Conservation (phyloP, 768 basidiomycete species). For the Lactifluus piperatus region DNA sequence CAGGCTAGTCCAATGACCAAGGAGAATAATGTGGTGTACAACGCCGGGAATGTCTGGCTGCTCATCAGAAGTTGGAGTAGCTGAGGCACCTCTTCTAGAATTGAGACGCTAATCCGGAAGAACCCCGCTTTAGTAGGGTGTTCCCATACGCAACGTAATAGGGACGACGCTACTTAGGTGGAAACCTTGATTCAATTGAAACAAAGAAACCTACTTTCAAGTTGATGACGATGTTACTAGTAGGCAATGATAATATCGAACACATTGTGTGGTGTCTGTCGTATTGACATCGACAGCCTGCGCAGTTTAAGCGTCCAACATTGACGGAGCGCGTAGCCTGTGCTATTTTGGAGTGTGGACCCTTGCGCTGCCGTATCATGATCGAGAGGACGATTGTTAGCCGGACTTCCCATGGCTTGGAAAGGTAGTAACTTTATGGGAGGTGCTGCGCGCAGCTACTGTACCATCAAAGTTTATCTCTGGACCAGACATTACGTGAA, state of each 20-base stretch:
- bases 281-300: background rate
- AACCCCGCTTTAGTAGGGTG: background rate
- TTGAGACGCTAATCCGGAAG: background rate
- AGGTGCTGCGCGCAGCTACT: too few relatives aligned
- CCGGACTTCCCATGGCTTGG: background rate
- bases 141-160: background rate
- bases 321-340: too few relatives aligned
- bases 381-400: background rate
- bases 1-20: background rate
- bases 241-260: background rate
- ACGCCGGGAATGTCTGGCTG: too few relatives aligned
- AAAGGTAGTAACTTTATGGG: background rate
- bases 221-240: background rate
- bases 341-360: too few relatives aligned
- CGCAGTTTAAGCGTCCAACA: background rate
- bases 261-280: background rate
- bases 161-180: background rate
- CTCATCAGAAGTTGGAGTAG: background rate
- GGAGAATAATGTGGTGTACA: background rate
- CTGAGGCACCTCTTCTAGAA: background rate
- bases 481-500: background rate
- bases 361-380: too few relatives aligned
- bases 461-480: constrained; percentile 2
- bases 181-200: background rate
- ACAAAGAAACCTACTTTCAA: background rate